Percentiles rank a stretch among this genome's conserved stretches.
These are phyloP conservation scores for Lichtheimia ramosa DNA, from an alignment of 371 early-diverging fungal species.

Conservation along the genomic window DNA sequence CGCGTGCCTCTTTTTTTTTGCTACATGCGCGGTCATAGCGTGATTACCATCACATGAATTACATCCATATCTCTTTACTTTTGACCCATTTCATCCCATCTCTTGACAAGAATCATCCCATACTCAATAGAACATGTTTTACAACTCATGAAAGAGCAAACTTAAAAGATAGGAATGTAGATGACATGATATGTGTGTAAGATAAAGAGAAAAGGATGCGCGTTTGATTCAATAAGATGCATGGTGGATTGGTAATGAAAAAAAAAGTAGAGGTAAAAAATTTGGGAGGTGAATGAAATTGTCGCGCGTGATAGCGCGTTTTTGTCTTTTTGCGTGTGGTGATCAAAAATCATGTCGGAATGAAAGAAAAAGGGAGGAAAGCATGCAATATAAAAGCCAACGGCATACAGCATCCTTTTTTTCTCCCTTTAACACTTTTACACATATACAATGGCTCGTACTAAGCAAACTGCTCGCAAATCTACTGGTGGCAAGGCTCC, in stretches of 20 bases:
- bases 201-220: neutral
- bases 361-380: neutral
- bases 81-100: too few species aligned
- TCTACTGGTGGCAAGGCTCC: slow-evolving; percentile 99
- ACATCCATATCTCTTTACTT: too few species aligned
- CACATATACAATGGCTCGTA: slow-evolving; percentile 81
- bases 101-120: too few species aligned
- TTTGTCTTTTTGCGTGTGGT: neutral
- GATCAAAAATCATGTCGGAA: neutral
- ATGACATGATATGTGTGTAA: neutral
- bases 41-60: too few species aligned
- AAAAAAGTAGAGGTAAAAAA: too few species aligned
- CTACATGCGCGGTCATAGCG: neutral
- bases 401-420: neutral
- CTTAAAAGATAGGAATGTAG: neutral
- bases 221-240: too few species aligned
- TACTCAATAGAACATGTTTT: too few species aligned
- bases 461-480: slow-evolving; percentile 99
- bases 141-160: too few species aligned
- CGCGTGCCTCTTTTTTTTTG: neutral
- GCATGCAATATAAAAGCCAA: slow-evolving; percentile 4
- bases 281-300: too few species aligned
- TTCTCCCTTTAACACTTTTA: neutral
- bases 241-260: too few species aligned
- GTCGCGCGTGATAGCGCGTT: neutral